Base-by-base conservation (phyloP, 768 basidiomycete species). In the Lactarius tabidus region DNA sequence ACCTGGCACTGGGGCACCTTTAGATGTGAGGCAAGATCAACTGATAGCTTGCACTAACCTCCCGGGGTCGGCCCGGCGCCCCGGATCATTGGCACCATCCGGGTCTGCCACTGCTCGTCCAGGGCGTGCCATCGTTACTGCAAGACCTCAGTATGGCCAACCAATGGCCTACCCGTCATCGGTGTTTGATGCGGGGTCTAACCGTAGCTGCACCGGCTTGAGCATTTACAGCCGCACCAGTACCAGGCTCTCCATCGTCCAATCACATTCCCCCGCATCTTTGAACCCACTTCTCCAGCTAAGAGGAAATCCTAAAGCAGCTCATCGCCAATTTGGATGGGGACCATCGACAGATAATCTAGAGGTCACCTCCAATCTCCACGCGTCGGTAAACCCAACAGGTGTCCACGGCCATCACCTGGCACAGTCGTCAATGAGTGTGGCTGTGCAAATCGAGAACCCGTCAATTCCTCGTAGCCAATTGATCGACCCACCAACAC, bases 261-360 rank as follows among this genome's bases (percentile, higher is more conserved):
- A 51, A 26, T 26, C 48, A 31, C 28, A 55, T n/a, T 55, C 54
- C 9, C 10, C n/a, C 31, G 54, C 31, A 33, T 54, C 53, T 8
- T 29, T 33, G 18, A 29, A 35, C 29, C 1, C 54, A 9, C 29
- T 20, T 35, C 29, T 18, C 14, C 29, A 55, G 33, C 54, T 8
- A 9, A 31, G 10, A 35, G 10, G 31, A 55, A 31, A 31, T 14
- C 33, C 31, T 31, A 55, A 14, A 23, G 54, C 54, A 6, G 3
- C 54, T 55, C 29, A 55, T 33, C 54, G 54, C 18, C 54, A 55
- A n/a, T 55, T 55, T 55, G 54, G 54, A 33, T n/a, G 31, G 9
- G 54, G 54, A 12, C 54, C 54, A 33, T 55, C 54, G n/a, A 18
- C 29, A 35, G 54, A 55, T 5, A 6, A 5, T 31, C 54, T 35